A percentile compares a stretch with the other conserved stretches of the same genome.
Evolutionary conservation across 1,139 yeast species (phyloP).

Genomic region (Yamadazyma diddensiae): DNA sequence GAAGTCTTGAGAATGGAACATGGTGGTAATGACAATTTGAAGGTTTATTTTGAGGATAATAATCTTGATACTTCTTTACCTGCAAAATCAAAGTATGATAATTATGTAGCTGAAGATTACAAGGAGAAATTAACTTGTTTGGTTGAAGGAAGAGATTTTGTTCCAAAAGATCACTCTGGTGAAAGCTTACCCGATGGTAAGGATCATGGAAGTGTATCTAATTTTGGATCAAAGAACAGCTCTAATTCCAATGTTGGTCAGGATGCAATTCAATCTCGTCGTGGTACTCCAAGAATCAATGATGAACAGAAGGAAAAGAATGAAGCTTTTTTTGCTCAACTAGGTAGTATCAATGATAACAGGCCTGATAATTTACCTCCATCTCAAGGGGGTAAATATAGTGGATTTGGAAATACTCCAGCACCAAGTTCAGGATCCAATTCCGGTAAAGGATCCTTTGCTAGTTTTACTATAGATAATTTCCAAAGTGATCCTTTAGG

Average conservation of each 20-base stretch:
- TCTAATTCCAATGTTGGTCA: conserved; percentile 16
- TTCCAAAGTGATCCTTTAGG: conserved; percentile 87
- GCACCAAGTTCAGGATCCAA: conserved; percentile 29
- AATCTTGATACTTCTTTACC: conserved; percentile 70
- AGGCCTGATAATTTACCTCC: conserved; percentile 85
- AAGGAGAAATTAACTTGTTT: conserved; percentile 75
- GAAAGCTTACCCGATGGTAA: conserved; percentile 36
- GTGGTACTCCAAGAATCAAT: conserved; percentile 33
- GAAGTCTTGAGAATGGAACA: conserved; percentile 88
- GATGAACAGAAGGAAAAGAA: conserved; percentile 55
- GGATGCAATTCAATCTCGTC: conserved; percentile 41
- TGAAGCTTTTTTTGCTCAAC: conserved; percentile 76
- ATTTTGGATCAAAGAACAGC: conserved; percentile 8
- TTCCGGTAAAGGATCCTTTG: conserved; percentile 32
- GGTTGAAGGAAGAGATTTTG: conserved; percentile 72
- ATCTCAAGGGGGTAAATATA: conserved; percentile 89
- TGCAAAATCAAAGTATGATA: conserved; percentile 75
- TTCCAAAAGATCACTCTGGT: conserved; percentile 62
- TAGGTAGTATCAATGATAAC: conserved; percentile 69
- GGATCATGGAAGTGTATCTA: conserved; percentile 3
- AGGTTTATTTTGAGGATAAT: conserved; percentile 61
- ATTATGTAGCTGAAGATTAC: conserved; percentile 91
- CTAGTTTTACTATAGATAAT: conserved; percentile 67
- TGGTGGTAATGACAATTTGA: conserved; percentile 87
- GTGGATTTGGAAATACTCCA: conserved; percentile 87